Evolutionary conservation across 2,329 filamentous ascomycete genomes (phyloP).

Genomic region (Xylaria digitata): DNA sequence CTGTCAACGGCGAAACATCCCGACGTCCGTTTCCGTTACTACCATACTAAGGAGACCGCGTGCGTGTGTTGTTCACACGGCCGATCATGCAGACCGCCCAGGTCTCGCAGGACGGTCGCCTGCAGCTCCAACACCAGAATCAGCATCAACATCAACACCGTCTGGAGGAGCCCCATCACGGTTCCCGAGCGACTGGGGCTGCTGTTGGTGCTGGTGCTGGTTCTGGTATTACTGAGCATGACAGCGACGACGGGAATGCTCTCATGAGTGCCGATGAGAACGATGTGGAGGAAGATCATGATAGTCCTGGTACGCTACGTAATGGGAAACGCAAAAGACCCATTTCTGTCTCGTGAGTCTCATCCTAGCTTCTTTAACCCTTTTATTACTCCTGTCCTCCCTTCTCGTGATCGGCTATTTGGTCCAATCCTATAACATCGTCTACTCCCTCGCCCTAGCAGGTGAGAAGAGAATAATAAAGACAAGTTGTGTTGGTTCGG

Average conservation of each 20-base stretch:
- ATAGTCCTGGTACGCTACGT: slow-evolving; percentile 53
- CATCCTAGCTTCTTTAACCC: not conserved
- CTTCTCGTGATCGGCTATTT: too few relatives aligned
- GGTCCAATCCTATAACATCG: not conserved
- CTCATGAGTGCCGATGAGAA: slow-evolving; percentile 58
- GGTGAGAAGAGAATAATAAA: not conserved
- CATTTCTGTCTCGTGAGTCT: slow-evolving; percentile 67
- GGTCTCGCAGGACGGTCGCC: slow-evolving; percentile 41
- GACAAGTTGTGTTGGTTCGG: not conserved
- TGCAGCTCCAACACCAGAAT: slow-evolving; percentile 25
- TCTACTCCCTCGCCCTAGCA: not conserved
- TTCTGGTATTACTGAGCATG: slow-evolving; percentile 44
- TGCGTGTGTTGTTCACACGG: slow-evolving; percentile 7
- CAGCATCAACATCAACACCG: slow-evolving; percentile 19
- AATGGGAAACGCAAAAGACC: slow-evolving; percentile 69
- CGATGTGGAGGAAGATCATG: slow-evolving; percentile 49
- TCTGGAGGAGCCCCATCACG: slow-evolving; percentile 42
- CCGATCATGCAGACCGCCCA: slow-evolving; percentile 43
- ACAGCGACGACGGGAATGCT: slow-evolving; percentile 61
- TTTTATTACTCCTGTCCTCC: too few relatives aligned
- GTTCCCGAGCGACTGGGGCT: slow-evolving; percentile 38
- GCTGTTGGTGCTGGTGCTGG: not conserved
- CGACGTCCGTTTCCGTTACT: slow-evolving; percentile 6
- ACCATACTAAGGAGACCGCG: not conserved
- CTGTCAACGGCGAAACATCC: slow-evolving; percentile 19